Evolutionary conservation across 345 rosid genomes (phyloP).

Genomic region (Capsella bursapastoris): DNA sequence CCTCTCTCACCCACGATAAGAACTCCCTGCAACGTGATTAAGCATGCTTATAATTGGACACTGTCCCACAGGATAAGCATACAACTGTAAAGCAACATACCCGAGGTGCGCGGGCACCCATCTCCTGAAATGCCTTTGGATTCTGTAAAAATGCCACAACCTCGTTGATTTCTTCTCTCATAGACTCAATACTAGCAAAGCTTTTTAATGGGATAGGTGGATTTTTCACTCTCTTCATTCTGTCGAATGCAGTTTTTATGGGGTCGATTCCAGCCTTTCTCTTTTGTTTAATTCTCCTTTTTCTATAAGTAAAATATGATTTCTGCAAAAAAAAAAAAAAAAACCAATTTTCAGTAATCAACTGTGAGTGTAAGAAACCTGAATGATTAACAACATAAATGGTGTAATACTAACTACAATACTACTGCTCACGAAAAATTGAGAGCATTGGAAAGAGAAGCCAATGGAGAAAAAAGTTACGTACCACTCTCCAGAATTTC

Average conservation of each 20-base stretch:
- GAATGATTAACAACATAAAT: slow-evolving; percentile 28
- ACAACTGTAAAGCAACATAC: slow-evolving; percentile 52
- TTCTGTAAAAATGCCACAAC: slow-evolving; percentile 94
- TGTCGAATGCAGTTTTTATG: slow-evolving; percentile 80
- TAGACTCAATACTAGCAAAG: slow-evolving; percentile 93
- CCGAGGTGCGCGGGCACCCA: slow-evolving; percentile 96
- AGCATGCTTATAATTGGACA: slow-evolving; percentile 15
- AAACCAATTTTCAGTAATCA: slow-evolving; percentile 7
- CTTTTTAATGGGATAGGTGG: slow-evolving; percentile 87
- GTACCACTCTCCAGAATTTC: slow-evolving; percentile 86
- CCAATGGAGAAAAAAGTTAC: slow-evolving; percentile 30
- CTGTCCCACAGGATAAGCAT: slow-evolving; percentile 21
- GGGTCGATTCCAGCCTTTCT: slow-evolving; percentile 91
- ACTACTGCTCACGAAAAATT: slow-evolving; percentile 1
- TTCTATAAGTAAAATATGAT: slow-evolving; percentile 62
- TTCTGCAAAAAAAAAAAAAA: slow-evolving; percentile 65
- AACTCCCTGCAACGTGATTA: slow-evolving; percentile 76
- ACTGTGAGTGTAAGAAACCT: slow-evolving; percentile 21
- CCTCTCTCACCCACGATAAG: slow-evolving; percentile 97
- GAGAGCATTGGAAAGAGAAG: slow-evolving; percentile 25
- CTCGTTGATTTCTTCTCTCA: slow-evolving; percentile 97
- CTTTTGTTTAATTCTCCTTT: slow-evolving; percentile 60
- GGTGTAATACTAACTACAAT: slow-evolving; percentile 21
- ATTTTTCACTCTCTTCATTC: slow-evolving; percentile 97
- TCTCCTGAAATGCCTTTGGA: slow-evolving; percentile 90